Evolutionary conservation across 331 rosid genomes (phyloP).

Genomic region (Stylosanthes scabra): DNA sequence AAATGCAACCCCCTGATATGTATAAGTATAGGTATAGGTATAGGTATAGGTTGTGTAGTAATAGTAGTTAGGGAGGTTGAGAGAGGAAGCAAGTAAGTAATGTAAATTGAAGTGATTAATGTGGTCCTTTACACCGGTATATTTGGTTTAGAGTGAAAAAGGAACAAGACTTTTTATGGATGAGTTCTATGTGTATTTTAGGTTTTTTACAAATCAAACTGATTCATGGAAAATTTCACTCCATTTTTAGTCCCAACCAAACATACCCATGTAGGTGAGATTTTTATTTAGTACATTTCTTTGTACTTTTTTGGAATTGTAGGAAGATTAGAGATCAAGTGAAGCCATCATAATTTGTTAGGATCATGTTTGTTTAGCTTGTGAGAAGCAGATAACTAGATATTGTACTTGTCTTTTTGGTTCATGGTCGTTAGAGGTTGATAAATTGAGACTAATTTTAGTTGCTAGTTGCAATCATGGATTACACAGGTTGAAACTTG

Average conservation of each 20-base stretch:
- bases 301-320: constrained; percentile 23
- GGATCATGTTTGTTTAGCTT: constrained; percentile 32
- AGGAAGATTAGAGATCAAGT: constrained; percentile 21
- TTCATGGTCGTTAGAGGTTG: constrained; percentile 17
- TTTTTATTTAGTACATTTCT: too few relatives aligned
- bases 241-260: too few relatives aligned
- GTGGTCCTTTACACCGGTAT: constrained; percentile 7
- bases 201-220: too few relatives aligned
- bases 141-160: too few relatives aligned
- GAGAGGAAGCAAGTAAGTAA: constrained; percentile 46
- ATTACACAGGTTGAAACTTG: too few relatives aligned
- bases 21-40: background rate
- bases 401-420: constrained; percentile 11
- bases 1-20: constrained; percentile 42
- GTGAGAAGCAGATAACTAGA: constrained; percentile 21
- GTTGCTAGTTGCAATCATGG: background rate
- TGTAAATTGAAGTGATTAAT: constrained; percentile 42
- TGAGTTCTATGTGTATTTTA: too few relatives aligned
- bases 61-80: constrained; percentile 61
- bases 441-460: constrained; percentile 1
- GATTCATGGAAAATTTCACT: too few relatives aligned
- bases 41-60: constrained; percentile 57
- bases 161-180: too few relatives aligned
- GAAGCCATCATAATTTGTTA: constrained; percentile 17
- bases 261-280: too few relatives aligned